Base-by-base conservation (phyloP, 2,329 filamentous ascomycete species). In the Ascochyta fabae region DNA sequence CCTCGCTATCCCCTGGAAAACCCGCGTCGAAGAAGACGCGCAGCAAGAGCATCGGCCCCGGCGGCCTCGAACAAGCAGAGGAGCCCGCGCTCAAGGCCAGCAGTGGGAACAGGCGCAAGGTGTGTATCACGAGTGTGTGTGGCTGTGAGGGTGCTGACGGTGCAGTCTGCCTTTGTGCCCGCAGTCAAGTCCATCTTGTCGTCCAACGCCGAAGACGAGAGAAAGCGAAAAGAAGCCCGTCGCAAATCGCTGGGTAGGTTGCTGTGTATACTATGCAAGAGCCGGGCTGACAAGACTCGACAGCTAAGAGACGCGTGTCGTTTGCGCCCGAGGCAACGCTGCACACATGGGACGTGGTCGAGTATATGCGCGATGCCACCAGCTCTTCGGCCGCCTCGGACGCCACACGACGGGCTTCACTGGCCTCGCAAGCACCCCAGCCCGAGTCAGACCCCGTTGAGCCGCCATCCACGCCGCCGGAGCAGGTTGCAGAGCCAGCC, bases 321-420 rank as follows among this genome's bases (percentile, higher is more conserved):
- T 99, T 99, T 76, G 95, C 95, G 4, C 95, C 95, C 1, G 95
- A 99, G 77, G 95, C 95, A 12, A 99, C 95, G 3, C 83, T 99
- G 33, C 95, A 99, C 73, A 99, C 95, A 0, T 98, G 96, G 83
- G 93, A 98, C 70, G 93, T 95, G 52, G 86, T 97, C 40, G 94
- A 98, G 70, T 90, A 93, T 60, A 84, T 87, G 72, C 92, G 93
- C 69, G 93, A 97, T 72, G 91, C 91, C 19, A 96, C 92, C 1
- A 90, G 86, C 10, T 88, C 87, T 6, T 83, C 87, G 15, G 81
- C 84, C 7, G 89, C 90, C 0, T 89, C 88, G 0, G 90, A 94
- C 61, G 87, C 88, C 10, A 91, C 90, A 12, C 82, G 91, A 64
- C 84, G 90, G 59, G 86, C 88, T 48, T 95, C 92, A 3, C 85